phyloP scores from a whole-genome alignment of 331 rosid genomes.

The Phaseolus coccineus region DNA sequence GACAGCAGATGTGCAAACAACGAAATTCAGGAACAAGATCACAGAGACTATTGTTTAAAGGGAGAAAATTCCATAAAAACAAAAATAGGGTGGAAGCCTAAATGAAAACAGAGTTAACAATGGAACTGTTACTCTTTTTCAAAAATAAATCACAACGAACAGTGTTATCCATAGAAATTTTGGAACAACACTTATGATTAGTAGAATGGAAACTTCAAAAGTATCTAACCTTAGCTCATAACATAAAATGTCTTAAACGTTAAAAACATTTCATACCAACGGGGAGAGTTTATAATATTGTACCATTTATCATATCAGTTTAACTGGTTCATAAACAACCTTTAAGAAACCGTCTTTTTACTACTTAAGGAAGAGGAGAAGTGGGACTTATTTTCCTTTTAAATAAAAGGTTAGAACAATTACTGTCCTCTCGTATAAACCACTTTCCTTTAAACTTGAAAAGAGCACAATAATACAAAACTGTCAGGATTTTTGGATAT shows the following conservation, averaged over 20 bases:
- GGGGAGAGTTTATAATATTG: not conserved
- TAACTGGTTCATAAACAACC: not conserved
- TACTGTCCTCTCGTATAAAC: not conserved
- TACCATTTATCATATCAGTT: slow-evolving; percentile 7
- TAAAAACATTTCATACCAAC: not conserved
- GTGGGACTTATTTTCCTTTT: not conserved
- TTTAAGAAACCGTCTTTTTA: not conserved
- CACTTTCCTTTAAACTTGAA: slow-evolving; percentile 14
- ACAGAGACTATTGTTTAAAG: not conserved
- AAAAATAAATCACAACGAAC: slow-evolving; percentile 10
- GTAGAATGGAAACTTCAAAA: not conserved
- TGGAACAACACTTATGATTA: not conserved
- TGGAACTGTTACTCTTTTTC: not conserved
- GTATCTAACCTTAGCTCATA: slow-evolving; percentile 10
- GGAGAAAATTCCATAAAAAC: not conserved
- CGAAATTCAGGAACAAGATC: not conserved
- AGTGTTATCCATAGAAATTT: not conserved
- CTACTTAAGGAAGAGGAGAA: not conserved
- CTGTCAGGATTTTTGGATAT: not conserved
- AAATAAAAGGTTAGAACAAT: not conserved
- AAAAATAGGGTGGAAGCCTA: not conserved
- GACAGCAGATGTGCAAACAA: slow-evolving; percentile 7
- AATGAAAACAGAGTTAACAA: not conserved
- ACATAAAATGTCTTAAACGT: not conserved
- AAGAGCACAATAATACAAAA: not conserved